Evolutionary conservation across 345 rosid genomes (phyloP).

Genomic region (Excoecaria agallocha): DNA sequence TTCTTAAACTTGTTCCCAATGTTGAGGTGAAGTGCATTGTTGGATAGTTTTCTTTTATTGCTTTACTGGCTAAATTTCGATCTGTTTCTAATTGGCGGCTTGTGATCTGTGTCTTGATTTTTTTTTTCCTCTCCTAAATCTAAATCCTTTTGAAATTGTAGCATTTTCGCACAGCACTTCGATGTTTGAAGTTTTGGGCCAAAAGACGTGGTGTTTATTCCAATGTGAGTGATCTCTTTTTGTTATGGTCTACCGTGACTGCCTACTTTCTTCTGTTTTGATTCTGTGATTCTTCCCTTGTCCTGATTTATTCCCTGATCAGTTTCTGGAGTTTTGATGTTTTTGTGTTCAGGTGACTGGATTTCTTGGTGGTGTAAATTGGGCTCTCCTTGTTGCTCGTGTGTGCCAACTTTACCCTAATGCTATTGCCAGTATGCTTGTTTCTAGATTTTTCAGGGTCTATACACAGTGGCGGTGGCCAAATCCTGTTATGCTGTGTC

Average conservation of each 20-base stretch:
- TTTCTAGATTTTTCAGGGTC: conserved; percentile 67
- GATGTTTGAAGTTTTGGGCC: conserved; percentile 73
- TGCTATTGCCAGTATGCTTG: conserved; percentile 66
- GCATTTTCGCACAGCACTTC: conserved; percentile 61
- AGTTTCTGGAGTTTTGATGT: background rate
- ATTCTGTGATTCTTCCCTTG: background rate
- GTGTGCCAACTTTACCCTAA: conserved; percentile 73
- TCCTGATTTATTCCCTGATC: background rate
- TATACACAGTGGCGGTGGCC: conserved; percentile 78
- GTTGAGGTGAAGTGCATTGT: conserved; percentile 53
- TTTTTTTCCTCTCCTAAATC: background rate
- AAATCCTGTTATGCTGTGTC: conserved; percentile 72
- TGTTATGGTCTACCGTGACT: background rate
- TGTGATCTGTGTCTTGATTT: background rate
- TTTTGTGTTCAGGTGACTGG: conserved; percentile 61
- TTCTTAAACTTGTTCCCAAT: conserved; percentile 84
- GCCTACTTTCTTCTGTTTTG: background rate
- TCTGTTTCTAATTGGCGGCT: background rate
- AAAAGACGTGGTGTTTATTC: conserved; percentile 71
- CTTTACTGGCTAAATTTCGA: background rate
- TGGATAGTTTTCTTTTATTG: background rate
- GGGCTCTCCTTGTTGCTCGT: conserved; percentile 76
- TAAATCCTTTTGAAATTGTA: conserved; percentile 33
- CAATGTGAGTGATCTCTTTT: conserved; percentile 40
- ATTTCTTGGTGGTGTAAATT: conserved; percentile 77